Base-by-base conservation (phyloP, 1,139 yeast species). In the Protomyces lactucae-debilis region DNA sequence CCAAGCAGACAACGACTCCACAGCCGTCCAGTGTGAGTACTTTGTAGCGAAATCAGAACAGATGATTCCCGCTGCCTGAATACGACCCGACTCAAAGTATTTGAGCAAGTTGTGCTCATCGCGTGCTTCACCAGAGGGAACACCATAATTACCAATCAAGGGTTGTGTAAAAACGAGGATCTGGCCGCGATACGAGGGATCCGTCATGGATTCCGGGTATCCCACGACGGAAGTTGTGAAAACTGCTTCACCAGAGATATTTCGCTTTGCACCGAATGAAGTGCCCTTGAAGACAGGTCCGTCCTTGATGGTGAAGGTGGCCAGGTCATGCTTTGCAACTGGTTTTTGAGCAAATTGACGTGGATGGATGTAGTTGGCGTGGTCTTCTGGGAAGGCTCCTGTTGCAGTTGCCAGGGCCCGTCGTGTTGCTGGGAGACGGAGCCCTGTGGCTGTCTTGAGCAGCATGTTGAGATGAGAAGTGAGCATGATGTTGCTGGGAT, bases 11-110 rank as follows among this genome's bases (percentile, higher is more conserved):
- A 93, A 82, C 28, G 96, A 87, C 79, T 93, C 98, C 52, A 93
- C 97, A 3, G 99, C 99, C 52, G 98, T 92, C 99, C 99, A 93
- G 76, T 93, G 99, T 25, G 97, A 89, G 77, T 93, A 90, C 75
- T 90, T 84, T 80, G 92, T 83, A 36, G 99, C 98, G 66, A 85
- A 97, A 73, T 93, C 97, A 52, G 96, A 90, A 56, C 93, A 99
- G 60, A 93, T 96, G 67, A 93, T 90, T 71, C 98, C 99, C 70
- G 88, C 86, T 77, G 97, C 92, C 77, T 93, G 98, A 67, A 89
- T 86, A 70, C 83, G 83, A 14, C 97, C 95, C 65, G 93, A 85
- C 78, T 93, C 99, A 79, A 93, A 87, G 77, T 89, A 88, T 76
- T 88, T 90, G 74, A 92, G 82, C 71, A 93, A 80, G 72, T 89